Conservation (phyloP, 2,329 filamentous ascomycete species). For the Ceratocystis cubensis region DNA sequence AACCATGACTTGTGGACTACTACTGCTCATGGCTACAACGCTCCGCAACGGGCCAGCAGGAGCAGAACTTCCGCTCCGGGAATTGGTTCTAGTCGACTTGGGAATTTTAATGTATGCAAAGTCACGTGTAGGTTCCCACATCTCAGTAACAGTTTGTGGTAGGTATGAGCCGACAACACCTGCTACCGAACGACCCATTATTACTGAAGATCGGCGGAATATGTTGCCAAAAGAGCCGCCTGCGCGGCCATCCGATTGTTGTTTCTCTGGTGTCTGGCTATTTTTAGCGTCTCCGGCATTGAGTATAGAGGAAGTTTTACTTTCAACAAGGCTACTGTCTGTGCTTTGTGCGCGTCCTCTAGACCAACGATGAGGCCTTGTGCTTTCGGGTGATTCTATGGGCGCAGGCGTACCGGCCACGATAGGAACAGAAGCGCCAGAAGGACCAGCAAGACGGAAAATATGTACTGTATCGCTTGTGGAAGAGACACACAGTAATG, state of each 20-base stretch:
- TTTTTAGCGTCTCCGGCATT: neutral
- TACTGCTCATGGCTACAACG: slow-evolving; percentile 95
- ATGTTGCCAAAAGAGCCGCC: slow-evolving; percentile 73
- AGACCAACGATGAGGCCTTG: slow-evolving; percentile 40
- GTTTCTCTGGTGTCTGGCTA: neutral
- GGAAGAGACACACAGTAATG: slow-evolving; percentile 86
- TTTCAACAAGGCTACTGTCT: slow-evolving; percentile 33
- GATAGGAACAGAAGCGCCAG: slow-evolving; percentile 24
- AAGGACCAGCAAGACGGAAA: slow-evolving; percentile 59
- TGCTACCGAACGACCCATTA: slow-evolving; percentile 78
- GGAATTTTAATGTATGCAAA: slow-evolving; percentile 96
- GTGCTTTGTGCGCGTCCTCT: slow-evolving; percentile 36
- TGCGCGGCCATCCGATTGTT: neutral
- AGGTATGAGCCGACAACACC: slow-evolving; percentile 85
- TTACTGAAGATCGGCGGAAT: slow-evolving; percentile 85
- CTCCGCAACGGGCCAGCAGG: slow-evolving; percentile 50
- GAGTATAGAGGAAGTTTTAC: neutral
- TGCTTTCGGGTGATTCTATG: slow-evolving; percentile 32
- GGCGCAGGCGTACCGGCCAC: slow-evolving; percentile 29
- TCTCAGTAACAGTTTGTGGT: slow-evolving; percentile 86
- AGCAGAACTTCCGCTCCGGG: slow-evolving; percentile 28
- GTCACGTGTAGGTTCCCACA: slow-evolving; percentile 90
- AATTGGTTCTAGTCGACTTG: slow-evolving; percentile 33
- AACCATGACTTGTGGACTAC: slow-evolving; percentile 91
- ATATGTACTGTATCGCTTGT: slow-evolving; percentile 95